A percentile compares a stretch with the other conserved stretches of the same genome.
These are phyloP conservation scores for Hyaloraphidium curvatum DNA, from an alignment of 192 early-diverging fungal genomes.

Conservation along the genomic window DNA sequence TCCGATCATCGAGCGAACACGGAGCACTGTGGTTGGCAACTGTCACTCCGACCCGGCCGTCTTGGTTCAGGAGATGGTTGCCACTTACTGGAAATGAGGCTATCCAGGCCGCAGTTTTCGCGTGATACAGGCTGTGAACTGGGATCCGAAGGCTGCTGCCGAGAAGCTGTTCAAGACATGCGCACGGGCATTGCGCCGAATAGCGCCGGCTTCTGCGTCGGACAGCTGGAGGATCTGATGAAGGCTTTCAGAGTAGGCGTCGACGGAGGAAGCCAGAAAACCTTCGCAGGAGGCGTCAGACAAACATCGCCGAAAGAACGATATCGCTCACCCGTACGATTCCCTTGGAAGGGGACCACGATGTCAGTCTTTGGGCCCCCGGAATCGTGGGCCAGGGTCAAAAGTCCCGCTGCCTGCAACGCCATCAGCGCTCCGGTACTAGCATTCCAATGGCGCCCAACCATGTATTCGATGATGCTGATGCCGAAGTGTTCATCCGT, in stretches of 20 bases:
- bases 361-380: conserved; percentile 79
- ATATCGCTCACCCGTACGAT: too few relatives aligned
- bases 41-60: too few relatives aligned
- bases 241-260: not conserved
- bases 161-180: conserved; percentile 4
- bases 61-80: conserved; percentile 10
- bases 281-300: too few relatives aligned
- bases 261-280: not conserved
- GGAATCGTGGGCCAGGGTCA: conserved; percentile 63
- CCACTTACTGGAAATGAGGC: conserved; percentile 1
- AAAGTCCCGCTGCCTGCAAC: conserved; percentile 53
- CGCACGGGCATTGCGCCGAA: not conserved
- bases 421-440: conserved; percentile 1
- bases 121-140: not conserved
- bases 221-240: not conserved
- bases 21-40: too few relatives aligned
- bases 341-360: conserved; percentile 21
- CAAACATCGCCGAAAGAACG: too few relatives aligned
- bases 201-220: not conserved
- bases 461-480: conserved; percentile 94
- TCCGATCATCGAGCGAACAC: too few relatives aligned
- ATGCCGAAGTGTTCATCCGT: conserved; percentile 98
- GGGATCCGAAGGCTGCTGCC: not conserved
- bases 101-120: not conserved
- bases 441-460: conserved; percentile 12